Base-by-base conservation (phyloP, 768 basidiomycete species). In the Tricholoma matsutake region DNA sequence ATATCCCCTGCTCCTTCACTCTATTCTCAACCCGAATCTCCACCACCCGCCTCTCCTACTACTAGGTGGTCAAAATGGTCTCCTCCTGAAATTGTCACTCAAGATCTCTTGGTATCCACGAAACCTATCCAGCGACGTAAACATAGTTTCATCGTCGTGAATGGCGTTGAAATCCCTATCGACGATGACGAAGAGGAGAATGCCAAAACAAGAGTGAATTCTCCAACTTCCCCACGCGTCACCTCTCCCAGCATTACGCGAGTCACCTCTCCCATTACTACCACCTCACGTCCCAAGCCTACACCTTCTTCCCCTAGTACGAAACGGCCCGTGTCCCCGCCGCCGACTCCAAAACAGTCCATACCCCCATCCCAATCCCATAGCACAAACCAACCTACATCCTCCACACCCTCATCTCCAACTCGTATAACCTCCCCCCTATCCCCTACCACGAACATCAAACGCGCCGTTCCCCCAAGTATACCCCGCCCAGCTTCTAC, bases 151-250 rank as follows among this genome's bases (percentile, higher is more conserved):
- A 79, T 79, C 25, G 65, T 75, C 31, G 71, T 79, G 9, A 79
- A 79, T 65, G 76, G 71, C 61, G 72, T 78, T 37, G 75, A 77
- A 65, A 76, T 79, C 31, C 75, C 77, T 18, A 54, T 79, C 47
- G 76, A 76, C 45, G 71, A 69, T n/a, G 70, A 70, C 29, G 73
- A 72, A 14, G 71, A 72, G 9, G 71, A 70, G 20, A 63, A 60
- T 11, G 29, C 4, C 8, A 32, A 18, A 29, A 31, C 29, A n/a
- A n/a, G n/a, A n/a, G n/a, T n/a, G n/a, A n/a, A n/a, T n/a, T n/a
- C n/a, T n/a, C n/a, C n/a, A n/a, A n/a, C n/a, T n/a, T n/a, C n/a
- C n/a, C n/a, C n/a, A n/a, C n/a, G n/a, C n/a, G n/a, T n/a, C n/a
- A n/a, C n/a, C n/a, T n/a, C n/a, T n/a, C n/a, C n/a, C n/a, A 13